Base-by-base conservation (phyloP, 768 basidiomycete genomes). In the Leccinum variicolor region DNA sequence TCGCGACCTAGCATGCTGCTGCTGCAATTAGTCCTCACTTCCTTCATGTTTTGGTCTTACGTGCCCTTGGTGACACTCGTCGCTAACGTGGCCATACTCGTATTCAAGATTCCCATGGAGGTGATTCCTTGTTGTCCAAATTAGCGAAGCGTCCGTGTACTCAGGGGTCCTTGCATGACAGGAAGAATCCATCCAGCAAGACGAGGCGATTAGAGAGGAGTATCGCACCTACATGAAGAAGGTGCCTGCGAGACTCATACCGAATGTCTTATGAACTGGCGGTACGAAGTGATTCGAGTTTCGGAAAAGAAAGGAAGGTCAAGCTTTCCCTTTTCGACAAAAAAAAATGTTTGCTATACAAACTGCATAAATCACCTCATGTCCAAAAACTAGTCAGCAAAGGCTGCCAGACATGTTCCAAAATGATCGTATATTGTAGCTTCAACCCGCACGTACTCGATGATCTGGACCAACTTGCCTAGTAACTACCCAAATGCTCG, bases 241-340 rank as follows among this genome's bases (percentile, higher is more conserved):
- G 15, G 63, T 64, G 6, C 63, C 59, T 29, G 46, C 50, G 3
- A 56, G n/a, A 41, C 33, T 64, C 28, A 19, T 65, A 28, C 63
- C 63, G 11, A 26, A 14, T 31, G 17, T 62, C 21, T 64, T 53
- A 46, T 64, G 31, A 51, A 36, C 17, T 6, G 8, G 31, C 11
- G 11, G 11, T 13, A 13, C 11, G 11, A 31, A 10, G 29, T 29
- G 29, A 13, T 31, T 5, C 31, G 31, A 9, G 13, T 31, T 11
- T 13, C 4, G 31, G 31, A 31, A 31, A 31, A 31, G 31, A 31
- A 31, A 31, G 29, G 29, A 29, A 29, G 29, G 29, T 4, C 10
- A 29, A 11, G 29, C 29, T 29, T 29, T 29, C 10, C 28, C 29
- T 29, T 29, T 29, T 11, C 29, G 4, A 29, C 29, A 10, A 29